These are phyloP conservation scores for Geotrichum ghanense DNA, from an alignment of 805 yeast genomes.

Conservation along the genomic window DNA sequence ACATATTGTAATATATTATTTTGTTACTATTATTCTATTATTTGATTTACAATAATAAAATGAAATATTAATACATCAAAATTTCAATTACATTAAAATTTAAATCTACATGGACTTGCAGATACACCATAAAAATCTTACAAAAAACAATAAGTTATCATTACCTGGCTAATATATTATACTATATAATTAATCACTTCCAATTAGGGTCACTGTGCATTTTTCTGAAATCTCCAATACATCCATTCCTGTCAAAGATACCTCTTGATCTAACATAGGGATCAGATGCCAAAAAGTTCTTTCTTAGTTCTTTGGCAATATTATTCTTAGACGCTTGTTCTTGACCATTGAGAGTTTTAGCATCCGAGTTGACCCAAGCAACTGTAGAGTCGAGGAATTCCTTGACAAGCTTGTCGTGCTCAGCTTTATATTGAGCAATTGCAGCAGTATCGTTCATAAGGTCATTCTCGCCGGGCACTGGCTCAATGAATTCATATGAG, in stretches of 20 bases:
- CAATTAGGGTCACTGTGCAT: background rate
- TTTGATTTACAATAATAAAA: too few relatives aligned
- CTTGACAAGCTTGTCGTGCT: conserved; percentile 44
- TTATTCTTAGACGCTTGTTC: conserved; percentile 35
- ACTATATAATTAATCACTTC: too few relatives aligned
- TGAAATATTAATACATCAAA: too few relatives aligned
- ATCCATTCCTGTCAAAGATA: conserved; percentile 70
- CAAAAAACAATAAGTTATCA: too few relatives aligned
- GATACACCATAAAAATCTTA: too few relatives aligned
- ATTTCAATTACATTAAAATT: too few relatives aligned
- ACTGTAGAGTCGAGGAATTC: conserved; percentile 54
- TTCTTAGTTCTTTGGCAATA: conserved; percentile 40
- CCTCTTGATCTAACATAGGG: conserved; percentile 75
- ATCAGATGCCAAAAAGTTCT: conserved; percentile 60
- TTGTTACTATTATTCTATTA: too few relatives aligned
- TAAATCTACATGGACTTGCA: too few relatives aligned
- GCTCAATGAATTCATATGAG: conserved; percentile 49
- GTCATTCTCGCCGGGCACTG: conserved; percentile 48
- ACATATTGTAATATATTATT: too few relatives aligned
- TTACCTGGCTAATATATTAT: too few relatives aligned
- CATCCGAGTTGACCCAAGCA: conserved; percentile 56
- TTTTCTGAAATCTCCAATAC: background rate
- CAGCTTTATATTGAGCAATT: conserved; percentile 33
- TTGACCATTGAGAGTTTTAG: conserved; percentile 36
- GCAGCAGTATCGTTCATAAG: conserved; percentile 34